A percentile compares a stretch with the other conserved stretches of the same genome.
These are phyloP conservation scores for Alternaria sp. DNA, from an alignment of 2,329 filamentous ascomycete species.

Conservation along the genomic window DNA sequence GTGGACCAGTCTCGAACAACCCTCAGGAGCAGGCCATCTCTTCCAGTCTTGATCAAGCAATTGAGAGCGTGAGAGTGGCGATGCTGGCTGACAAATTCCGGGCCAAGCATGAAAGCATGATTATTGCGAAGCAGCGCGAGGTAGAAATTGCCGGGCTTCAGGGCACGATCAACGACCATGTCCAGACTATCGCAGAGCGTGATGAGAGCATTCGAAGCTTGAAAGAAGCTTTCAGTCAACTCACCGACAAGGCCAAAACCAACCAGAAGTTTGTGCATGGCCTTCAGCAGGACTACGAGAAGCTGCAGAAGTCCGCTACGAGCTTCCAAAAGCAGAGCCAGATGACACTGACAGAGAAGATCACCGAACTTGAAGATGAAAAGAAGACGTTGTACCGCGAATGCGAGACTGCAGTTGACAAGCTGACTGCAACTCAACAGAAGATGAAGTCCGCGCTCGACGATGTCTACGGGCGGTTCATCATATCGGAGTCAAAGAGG, in stretches of 20 bases:
- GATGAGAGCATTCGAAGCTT: constrained; percentile 10
- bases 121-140: constrained; percentile 2
- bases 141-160: constrained; percentile 16
- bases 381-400: constrained; percentile 21
- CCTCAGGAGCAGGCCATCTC: neutral
- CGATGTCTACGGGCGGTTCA: constrained; percentile 21
- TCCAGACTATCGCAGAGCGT: constrained; percentile 11
- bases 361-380: constrained; percentile 29
- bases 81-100: constrained; percentile 17
- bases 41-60: constrained; percentile 5
- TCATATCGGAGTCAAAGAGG: constrained; percentile 19
- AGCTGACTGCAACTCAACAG: constrained; percentile 16
- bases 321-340: constrained; percentile 20
- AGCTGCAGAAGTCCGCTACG: constrained; percentile 17
- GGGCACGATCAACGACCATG: constrained; percentile 9
- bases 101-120: constrained; percentile 8
- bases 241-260: constrained; percentile 22
- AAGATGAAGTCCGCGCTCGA: constrained; percentile 20
- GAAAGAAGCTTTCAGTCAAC: neutral
- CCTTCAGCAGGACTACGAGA: constrained; percentile 36
- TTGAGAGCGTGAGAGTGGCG: constrained; percentile 14
- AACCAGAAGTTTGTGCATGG: constrained; percentile 36
- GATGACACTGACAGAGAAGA: constrained; percentile 17
- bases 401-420: constrained; percentile 13
- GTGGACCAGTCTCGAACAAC: neutral